Base-by-base conservation (phyloP, 225 moss, liverwort and hornwort genomes). In the Sphagnum contortum region DNA sequence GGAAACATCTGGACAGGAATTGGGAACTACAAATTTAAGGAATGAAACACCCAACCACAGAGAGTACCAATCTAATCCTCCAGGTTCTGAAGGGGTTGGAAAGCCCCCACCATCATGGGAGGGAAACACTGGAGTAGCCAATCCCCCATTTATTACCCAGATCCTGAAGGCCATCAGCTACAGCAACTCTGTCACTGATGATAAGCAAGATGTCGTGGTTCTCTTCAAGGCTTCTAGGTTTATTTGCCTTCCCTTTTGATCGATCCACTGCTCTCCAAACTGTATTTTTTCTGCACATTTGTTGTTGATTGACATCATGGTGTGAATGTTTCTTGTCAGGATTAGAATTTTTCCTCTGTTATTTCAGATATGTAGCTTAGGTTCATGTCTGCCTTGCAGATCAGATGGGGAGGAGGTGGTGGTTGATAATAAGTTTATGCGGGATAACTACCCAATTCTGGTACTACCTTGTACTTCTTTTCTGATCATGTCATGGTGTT, bases 391-490 rank as follows among this genome's bases (percentile, higher is more conserved):
- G 52, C 6, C 52, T 29, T 0, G 29, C 85, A 94, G 94, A 77
- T 91, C 87, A 5, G 91, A 94, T 69, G 94, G 91, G 11, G 74
- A 73, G 83, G 94, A 94, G 75, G 87, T 89, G 64, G 71, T 94
- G 62, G 91, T 94, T 53, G 84, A 91, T 70, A 94, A 94, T 77
- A 94, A 91, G 79, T 89, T 83, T 54, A 89, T 94, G 94, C 85
- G 91, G 56, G 82, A 83, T 58, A 86, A 68, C 67, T 91, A 89
- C 64, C 94, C 94, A 8, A 85, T 86, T 75, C 72, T 94, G 91
- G 94, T 94, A 89, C 60, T 9, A 52, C 9, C 52, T 52, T 9
- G 2, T 9, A 52, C 52, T 9, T 52, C 52, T 52, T 9, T 52
- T 9, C 9, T 52, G 52, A 5, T 52, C 52, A 52, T 52, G 52